Base-by-base conservation (phyloP, 2,329 filamentous ascomycete genomes). In the Fusarium sp. region DNA sequence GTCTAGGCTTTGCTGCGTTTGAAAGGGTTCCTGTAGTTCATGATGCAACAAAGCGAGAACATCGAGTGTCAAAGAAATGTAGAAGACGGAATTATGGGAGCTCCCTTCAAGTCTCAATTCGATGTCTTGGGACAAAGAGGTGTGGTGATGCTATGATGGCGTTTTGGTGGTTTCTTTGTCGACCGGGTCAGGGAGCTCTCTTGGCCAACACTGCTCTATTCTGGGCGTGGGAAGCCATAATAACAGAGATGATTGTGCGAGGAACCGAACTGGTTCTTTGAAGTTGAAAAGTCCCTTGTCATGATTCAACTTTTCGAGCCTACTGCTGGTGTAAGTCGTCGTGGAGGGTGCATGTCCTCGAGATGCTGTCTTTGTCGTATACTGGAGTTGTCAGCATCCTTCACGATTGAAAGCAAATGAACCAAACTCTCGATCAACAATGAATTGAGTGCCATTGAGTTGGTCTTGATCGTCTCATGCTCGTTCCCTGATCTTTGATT, bases 101-200 rank as follows among this genome's bases (percentile, higher is more conserved):
- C 14, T 35, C 53, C 44, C 14, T 35, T 55, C 44, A 55, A 57
- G 29, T 38, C 55, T 32, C 42, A 33, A 45, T 46, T 57, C 44
- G 62, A 32, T 27, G 44, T 35, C 23, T 37, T n/a, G 36, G 35
- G 50, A 61, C 56, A 59, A 66, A 60, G 55, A 57, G 49, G 19
- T 21, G 39, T 17, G 45, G 51, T 46, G 44, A 14, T 51, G 46
- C 51, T 53, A 52, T 55, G 43, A 43, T 50, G 35, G 37, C 57
- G 23, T 37, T 53, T 49, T 47, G 43, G 33, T 9, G 32, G 11
- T 11, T 61, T 54, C 67, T 69, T 69, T 69, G 67, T 69, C 33
- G 27, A 29, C 9, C 13, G 32, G 27, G n/a, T 46, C 41, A 35
- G 31, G 21, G 38, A 53, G 15, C 29, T 29, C 39, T 33, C 42